Base-by-base conservation (phyloP, 2,329 filamentous ascomycete species). In the Calonectria henricotiae region DNA sequence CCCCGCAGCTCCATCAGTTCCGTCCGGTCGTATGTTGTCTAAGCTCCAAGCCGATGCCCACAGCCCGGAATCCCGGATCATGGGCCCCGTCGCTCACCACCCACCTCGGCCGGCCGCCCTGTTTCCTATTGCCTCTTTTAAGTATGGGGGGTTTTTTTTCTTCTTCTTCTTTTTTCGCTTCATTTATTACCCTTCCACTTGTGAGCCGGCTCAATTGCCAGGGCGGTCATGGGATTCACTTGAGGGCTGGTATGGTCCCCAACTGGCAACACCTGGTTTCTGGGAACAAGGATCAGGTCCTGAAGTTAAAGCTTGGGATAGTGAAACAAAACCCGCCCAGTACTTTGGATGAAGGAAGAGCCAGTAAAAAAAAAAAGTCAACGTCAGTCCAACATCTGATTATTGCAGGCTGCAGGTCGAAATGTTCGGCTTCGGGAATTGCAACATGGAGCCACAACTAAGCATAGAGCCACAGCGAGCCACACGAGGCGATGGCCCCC, bases 21-120 rank as follows among this genome's bases (percentile, higher is more conserved):
- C 49, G 41, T 66, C 46, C 63, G 51, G 64, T 71, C 70, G 70
- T 71, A 71, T 69, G 69, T 71, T 71, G 61, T 62, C 69, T 47
- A 67, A 49, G 65, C 66, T 23, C 55, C 67, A 51, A 54, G 54
- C 62, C 68, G 58, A 71, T 67, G 65, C 32, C 58, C 49, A 65
- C 60, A 70, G 43, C 23, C 70, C 67, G 70, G 68, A 62, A 66
- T 65, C 58, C 70, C 68, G 72, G 67, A 68, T 72, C 63, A 72
- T 70, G 58, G 55, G 58, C 64, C 67, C 61, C 66, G 66, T 68
- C 47, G 58, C 65, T 23, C 44, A 25, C 49, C 64, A 49, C 68
- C 64, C 62, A 62, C 47, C 51, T 47, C 54, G 47, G 41, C 35
- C 55, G 55, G 55, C 39, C 54, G 54, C 67, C 62, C 62, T 65